phyloP scores from a whole-genome alignment of 1,284 basidiomycete species.

The Dichomitus squalens region DNA sequence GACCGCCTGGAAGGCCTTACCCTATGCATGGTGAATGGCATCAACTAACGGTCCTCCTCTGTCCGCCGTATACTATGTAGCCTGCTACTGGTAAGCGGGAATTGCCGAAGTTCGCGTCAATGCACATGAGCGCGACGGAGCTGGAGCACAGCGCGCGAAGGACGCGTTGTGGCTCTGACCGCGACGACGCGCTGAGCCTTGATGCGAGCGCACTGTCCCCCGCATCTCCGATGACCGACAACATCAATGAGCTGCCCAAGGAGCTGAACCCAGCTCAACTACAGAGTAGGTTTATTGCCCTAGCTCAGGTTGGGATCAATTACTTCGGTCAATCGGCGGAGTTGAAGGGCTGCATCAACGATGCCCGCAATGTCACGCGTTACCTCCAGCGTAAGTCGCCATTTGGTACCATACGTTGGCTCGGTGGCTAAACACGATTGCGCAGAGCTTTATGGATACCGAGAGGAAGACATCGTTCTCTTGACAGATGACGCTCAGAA shows the following conservation, averaged over 20 bases:
- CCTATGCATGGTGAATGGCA: too few species aligned
- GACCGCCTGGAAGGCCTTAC: too few species aligned
- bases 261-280: slow-evolving; percentile 27
- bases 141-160: slow-evolving; percentile 13
- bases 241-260: slow-evolving; percentile 12
- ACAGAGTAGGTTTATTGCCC: slow-evolving; percentile 8
- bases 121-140: slow-evolving; percentile 22
- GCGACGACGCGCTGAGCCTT: background rate
- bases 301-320: slow-evolving; percentile 79
- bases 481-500: slow-evolving; percentile 78
- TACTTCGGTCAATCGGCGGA: slow-evolving; percentile 68
- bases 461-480: slow-evolving; percentile 82
- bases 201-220: background rate
- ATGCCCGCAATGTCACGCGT: slow-evolving; percentile 74
- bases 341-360: slow-evolving; percentile 87
- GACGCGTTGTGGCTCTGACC: slow-evolving; percentile 13
- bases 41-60: too few species aligned
- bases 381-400: slow-evolving; percentile 74
- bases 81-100: too few species aligned
- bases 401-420: too few species aligned
- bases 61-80: too few species aligned
- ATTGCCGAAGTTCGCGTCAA: too few species aligned
- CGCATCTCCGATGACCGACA: slow-evolving; percentile 9
- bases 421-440: background rate
- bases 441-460: slow-evolving; percentile 70